Base-by-base conservation (phyloP, 257 asterid genomes). In the Solanum verrucosum region DNA sequence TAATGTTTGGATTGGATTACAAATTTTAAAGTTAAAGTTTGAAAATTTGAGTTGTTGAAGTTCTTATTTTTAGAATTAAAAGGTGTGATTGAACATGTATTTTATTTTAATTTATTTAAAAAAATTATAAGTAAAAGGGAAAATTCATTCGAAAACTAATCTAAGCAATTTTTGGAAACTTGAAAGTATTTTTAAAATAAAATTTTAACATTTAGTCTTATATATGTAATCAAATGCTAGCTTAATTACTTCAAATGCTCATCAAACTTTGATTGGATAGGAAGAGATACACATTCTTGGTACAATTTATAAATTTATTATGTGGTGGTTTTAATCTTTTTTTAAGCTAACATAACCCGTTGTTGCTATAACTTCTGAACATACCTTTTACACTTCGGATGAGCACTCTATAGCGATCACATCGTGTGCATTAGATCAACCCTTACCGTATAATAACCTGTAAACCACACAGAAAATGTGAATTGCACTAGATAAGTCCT, bases 381-480 rank as follows among this genome's bases (percentile, higher is more conserved):
- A 49, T 15, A 49, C 3, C 3, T 2, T 49, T 5, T 49, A 1
- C 3, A 7, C 1, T 49, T 49, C 3, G 1, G 21, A 5, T 49
- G 60, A 16, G 23, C 8, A 15, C 60, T 46, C 20, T 46, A 14
- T 46, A 4, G 20, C 4, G 7, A 46, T 20, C 6, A 49, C 20
- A 46, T 46, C 20, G 6, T 14, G 59, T 46, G 7, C 7, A 46
- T 40, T 40, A 9, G 13, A 40, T 40, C 12, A 40, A 40, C 13
- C 13, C 12, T 13, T 9, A 40, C 44, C 12, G 49, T 12, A 44
- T 44, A 44, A 13, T 49, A 49, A 1, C 8, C 1, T 56, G 0
- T 0, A 1, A 56, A 20, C 1, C n/a, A 56, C 10, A 56, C 5
- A 7, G 0, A 56, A 56, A 7, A 20, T 20, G 0, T 20, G 5